Evolutionary conservation across 768 basidiomycete genomes (phyloP).

Genomic region (Pleurotus eryngii): DNA sequence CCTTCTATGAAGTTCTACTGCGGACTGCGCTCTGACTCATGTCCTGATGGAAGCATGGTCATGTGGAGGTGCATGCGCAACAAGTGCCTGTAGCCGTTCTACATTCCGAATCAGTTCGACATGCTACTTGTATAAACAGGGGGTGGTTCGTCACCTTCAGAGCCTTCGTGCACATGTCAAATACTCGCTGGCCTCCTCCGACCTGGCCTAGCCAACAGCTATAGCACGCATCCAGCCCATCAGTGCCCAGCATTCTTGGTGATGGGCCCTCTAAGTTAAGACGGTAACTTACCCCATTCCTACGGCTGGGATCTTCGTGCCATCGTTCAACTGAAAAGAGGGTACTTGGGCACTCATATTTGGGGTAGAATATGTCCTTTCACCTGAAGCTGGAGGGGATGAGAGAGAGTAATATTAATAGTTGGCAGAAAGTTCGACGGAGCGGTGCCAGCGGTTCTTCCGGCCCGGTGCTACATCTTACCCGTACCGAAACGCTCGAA

Average conservation of each 20-base stretch:
- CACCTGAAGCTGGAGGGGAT: too few relatives aligned
- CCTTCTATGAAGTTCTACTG: too few relatives aligned
- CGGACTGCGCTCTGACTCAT: too few relatives aligned
- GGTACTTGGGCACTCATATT: slow-evolving; percentile 17
- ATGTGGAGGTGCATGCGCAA: too few relatives aligned
- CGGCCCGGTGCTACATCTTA: too few relatives aligned
- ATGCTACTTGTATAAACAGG: neutral
- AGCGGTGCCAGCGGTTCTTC: too few relatives aligned
- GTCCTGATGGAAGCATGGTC: too few relatives aligned
- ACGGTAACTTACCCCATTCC: slow-evolving; percentile 23
- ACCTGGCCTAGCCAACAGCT: slow-evolving; percentile 37
- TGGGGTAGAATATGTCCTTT: too few relatives aligned
- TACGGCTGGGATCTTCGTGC: slow-evolving; percentile 26
- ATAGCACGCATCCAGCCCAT: neutral
- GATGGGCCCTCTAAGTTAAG: too few relatives aligned
- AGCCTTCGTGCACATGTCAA: slow-evolving; percentile 31
- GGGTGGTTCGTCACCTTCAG: slow-evolving; percentile 23
- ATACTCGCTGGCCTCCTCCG: slow-evolving; percentile 36
- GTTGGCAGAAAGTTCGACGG: too few relatives aligned
- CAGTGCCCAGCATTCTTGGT: neutral
- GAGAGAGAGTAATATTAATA: too few relatives aligned
- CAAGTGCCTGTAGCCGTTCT: slow-evolving; percentile 48
- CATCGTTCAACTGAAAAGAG: slow-evolving; percentile 25
- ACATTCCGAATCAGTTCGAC: neutral
- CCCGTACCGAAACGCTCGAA: too few relatives aligned